Base-by-base conservation (phyloP, 2,329 filamentous ascomycete genomes). In the Rutstroemia sp. region DNA sequence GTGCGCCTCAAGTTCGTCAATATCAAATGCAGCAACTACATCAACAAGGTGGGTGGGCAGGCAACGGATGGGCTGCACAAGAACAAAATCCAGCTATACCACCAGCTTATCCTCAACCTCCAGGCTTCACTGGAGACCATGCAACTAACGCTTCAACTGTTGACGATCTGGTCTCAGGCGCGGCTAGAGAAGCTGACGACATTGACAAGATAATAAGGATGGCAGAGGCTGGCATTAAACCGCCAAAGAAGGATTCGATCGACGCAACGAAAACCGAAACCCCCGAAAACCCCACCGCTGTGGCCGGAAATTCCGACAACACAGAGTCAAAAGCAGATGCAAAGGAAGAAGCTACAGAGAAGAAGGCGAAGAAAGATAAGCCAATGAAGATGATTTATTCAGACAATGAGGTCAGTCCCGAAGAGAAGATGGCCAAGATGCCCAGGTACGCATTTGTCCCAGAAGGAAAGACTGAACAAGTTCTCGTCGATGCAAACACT, bases 361-460 rank as follows among this genome's bases (percentile, higher is more conserved):
- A 84, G 74, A 83, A 82, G 67, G 72, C 73, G 17, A 86, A 87
- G 78, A 87, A 87, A 70, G 80, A 77, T 60, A 79, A 83, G 63
- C 81, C 84, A 68, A 86, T 84, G 68, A 80, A 82, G 69, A 85
- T 96, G 80, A 78, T 95, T 30, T 96, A 94, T 74, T 84, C 84
- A 60, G 89, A 95, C 68, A 83, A 87, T 51, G 85, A 87, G 57
- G 75, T 84, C 67, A 94, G 88, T 66, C 88, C 90, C 1, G 92
- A 96, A 75, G 92, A 96, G 78, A 89, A 86, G 73, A 91, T 95
- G 88, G 87, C 89, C 27, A 74, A 76, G 68, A 75, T 94, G 74
- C 78, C 87, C 59, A 85, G 83, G 72, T 96, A 95, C 75, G 83
- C 85, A 65, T 87, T 82, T 70, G 75, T 76, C 67, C 80, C 79